Evolutionary conservation across 768 basidiomycete species (phyloP).

Genomic region (Sarcomyxa edulis): DNA sequence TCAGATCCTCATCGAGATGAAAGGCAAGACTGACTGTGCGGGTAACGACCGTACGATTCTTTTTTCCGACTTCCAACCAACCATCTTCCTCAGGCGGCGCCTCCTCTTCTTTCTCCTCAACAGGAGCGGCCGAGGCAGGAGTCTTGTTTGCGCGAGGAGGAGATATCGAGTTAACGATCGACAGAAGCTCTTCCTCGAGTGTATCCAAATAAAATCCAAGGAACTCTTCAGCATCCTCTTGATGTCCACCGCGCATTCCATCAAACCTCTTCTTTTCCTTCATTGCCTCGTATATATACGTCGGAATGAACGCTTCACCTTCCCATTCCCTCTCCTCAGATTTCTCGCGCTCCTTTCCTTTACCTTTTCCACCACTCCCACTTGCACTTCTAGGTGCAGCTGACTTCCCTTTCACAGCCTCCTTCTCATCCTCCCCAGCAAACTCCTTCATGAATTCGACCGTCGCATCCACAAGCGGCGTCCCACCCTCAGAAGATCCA

Average conservation of each 20-base stretch:
- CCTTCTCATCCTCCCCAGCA: slow-evolving; percentile 23
- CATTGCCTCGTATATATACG: slow-evolving; percentile 87
- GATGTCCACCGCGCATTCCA: slow-evolving; percentile 87
- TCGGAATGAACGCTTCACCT: slow-evolving; percentile 75
- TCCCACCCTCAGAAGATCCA: slow-evolving; percentile 22
- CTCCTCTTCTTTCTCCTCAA: slow-evolving; percentile 41
- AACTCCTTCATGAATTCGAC: slow-evolving; percentile 81
- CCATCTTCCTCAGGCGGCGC: slow-evolving; percentile 52
- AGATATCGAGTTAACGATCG: slow-evolving; percentile 50
- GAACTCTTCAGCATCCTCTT: slow-evolving; percentile 98
- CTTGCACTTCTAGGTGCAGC: no score
- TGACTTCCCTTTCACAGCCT: slow-evolving; percentile 18
- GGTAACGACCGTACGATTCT: slow-evolving; percentile 75
- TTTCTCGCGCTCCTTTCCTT: slow-evolving; percentile 22
- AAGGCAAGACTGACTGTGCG: slow-evolving; percentile 53
- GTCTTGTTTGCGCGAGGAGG: slow-evolving; percentile 29
- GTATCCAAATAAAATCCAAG: slow-evolving; percentile 96
- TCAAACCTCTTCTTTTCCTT: slow-evolving; percentile 93
- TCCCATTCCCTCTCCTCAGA: slow-evolving; percentile 44
- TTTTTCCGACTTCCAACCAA: slow-evolving; percentile 92
- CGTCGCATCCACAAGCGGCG: slow-evolving; percentile 64
- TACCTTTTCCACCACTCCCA: slow-evolving; percentile 24
- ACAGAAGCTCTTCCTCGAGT: slow-evolving; percentile 85
- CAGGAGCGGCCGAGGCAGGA: slow-evolving; percentile 13
- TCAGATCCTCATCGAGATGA: slow-evolving; percentile 2